Base-by-base conservation (phyloP, 129 eudicot species). In the Artemisia tridentata region DNA sequence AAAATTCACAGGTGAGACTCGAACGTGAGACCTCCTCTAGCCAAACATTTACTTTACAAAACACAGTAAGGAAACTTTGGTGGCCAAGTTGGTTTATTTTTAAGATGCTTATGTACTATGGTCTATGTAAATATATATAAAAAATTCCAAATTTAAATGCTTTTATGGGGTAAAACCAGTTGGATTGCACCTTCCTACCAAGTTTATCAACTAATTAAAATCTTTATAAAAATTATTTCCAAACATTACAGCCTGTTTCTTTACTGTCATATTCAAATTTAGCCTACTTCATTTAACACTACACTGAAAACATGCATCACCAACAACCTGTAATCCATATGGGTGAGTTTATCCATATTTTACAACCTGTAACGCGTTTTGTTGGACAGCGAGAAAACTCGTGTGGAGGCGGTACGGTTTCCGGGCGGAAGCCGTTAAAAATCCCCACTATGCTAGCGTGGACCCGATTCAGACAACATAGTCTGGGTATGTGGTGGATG, bases 171-270 rank as follows among this genome's bases (percentile, higher is more conserved):
- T 69, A 53, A 69, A 69, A 69, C 56, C 43, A 70, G 65, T 54
- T 69, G 74, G 65, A 69, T n/a, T 18, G 55, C 38, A 50, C 43
- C 52, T 34, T 63, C 62, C 55, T 34, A 34, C 41, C 41, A 34
- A 34, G 41, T 34, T 34, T 34, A 34, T 34, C 41, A 34, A 62
- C 14, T 10, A 23, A 14, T 57, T 19, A 38, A 29, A 34, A 27
- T 27, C 5, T 20, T 55, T 11, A 48, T 17, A 16, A 57, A 59
- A 60, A 14, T 61, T 76, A 29, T 61, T 29, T 69, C 49, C 65
- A 60, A 68, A 68, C 63, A 15, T 49, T 50, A 77, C 80, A 69
- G 75, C 75, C 75, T 77, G 80, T 55, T 29, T 47, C 38, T 51
- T 58, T 8, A 0, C 23, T 57, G 27, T 18, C 56, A 41, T 43